A percentile compares a stretch with the other conserved stretches of the same genome.
Conservation (phyloP, 2,329 filamentous ascomycete genomes). For the Lasiodiplodia citricola region DNA sequence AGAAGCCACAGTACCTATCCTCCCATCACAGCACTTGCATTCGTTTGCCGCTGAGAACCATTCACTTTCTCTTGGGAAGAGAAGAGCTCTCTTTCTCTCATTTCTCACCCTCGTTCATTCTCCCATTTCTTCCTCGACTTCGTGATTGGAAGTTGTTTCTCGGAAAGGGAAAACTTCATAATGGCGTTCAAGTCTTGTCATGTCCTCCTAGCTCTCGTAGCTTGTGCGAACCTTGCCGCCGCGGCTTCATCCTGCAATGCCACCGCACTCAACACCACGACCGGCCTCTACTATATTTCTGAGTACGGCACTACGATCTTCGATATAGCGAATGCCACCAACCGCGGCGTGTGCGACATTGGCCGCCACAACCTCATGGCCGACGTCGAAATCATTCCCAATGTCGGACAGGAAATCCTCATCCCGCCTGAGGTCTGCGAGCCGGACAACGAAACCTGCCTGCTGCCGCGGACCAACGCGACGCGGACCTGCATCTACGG, state of each 20-base stretch:
- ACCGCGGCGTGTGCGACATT: constrained; percentile 26
- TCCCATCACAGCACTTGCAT: not conserved
- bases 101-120: not conserved
- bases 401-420: not conserved
- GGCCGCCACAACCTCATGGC: constrained; percentile 19
- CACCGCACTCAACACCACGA: constrained; percentile 16
- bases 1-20: not conserved
- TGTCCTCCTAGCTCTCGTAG: not conserved
- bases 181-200: not conserved
- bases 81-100: not conserved
- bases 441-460: constrained; percentile 17
- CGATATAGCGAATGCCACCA: not conserved
- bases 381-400: not conserved
- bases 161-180: not conserved
- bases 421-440: constrained; percentile 11
- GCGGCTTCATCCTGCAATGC: constrained; percentile 2
- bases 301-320: not conserved
- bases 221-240: not conserved
- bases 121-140: not conserved
- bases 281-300: not conserved
- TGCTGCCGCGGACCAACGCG: not conserved
- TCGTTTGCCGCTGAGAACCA: not conserved
- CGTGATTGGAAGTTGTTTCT: too few species aligned
- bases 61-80: not conserved
- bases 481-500: constrained; percentile 12